These are phyloP conservation scores for Phytophthora quininea DNA, from an alignment of 352 stramenopile species.

Conservation along the genomic window DNA sequence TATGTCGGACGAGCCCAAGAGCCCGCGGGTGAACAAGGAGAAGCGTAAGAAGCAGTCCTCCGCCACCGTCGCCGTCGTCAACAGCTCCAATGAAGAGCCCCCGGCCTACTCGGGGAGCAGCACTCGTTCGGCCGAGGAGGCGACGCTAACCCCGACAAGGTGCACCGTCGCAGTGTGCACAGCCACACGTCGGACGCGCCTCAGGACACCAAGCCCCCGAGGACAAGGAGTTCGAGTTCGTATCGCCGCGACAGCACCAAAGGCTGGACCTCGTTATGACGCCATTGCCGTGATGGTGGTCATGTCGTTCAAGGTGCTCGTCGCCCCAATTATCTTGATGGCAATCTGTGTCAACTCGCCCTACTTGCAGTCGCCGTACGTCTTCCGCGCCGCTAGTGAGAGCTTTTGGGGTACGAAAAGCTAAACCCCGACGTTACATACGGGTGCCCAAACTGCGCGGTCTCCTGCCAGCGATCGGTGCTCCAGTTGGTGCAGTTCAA, in stretches of 20 bases:
- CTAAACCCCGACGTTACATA: slow-evolving; percentile 32
- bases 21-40: slow-evolving; percentile 29
- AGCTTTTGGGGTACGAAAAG: slow-evolving; percentile 38
- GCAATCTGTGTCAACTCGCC: slow-evolving; percentile 39
- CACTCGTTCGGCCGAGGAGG: slow-evolving; percentile 29
- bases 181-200: slow-evolving; percentile 13
- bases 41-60: slow-evolving; percentile 43
- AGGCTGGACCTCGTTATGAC: slow-evolving; percentile 28
- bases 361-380: slow-evolving; percentile 42
- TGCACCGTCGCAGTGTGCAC: slow-evolving; percentile 22
- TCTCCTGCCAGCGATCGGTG: slow-evolving; percentile 31
- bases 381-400: slow-evolving; percentile 37
- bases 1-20: slow-evolving; percentile 37
- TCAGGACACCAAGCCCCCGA: slow-evolving; percentile 23
- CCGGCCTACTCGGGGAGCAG: slow-evolving; percentile 25
- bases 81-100: slow-evolving; percentile 28
- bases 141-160: slow-evolving; percentile 18
- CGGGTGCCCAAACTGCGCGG: slow-evolving; percentile 27
- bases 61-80: slow-evolving; percentile 38
- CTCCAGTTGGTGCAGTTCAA: slow-evolving; percentile 38
- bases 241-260: slow-evolving; percentile 25
- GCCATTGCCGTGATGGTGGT: slow-evolving; percentile 38
- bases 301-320: slow-evolving; percentile 45
- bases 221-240: slow-evolving; percentile 33
- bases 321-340: slow-evolving; percentile 39